phyloP scores from a whole-genome alignment of 495 filamentous ascomycete species.

The Friedmanniomyces simplex region DNA sequence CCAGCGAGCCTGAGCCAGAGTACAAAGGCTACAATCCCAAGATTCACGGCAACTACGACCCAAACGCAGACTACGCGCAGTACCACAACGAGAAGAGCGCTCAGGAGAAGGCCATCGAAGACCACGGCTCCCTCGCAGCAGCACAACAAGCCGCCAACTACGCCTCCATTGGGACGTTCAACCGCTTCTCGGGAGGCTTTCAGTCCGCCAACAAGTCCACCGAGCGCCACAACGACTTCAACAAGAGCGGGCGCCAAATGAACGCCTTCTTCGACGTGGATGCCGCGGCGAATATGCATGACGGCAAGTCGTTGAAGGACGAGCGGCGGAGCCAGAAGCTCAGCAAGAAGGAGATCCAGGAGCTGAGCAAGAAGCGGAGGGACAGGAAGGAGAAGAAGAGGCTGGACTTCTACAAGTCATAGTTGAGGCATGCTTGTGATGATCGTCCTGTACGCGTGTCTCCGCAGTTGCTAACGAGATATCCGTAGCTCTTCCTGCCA shows the following conservation, averaged over 20 bases:
- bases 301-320: conserved; percentile 83
- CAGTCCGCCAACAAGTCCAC: conserved; percentile 54
- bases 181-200: conserved; percentile 84
- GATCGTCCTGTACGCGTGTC: neutral
- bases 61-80: conserved; percentile 81
- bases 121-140: conserved; percentile 25
- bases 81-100: conserved; percentile 19
- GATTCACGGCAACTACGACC: conserved; percentile 93
- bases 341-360: conserved; percentile 68
- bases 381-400: conserved; percentile 90
- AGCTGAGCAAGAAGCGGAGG: conserved; percentile 58
- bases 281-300: conserved; percentile 85
- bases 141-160: conserved; percentile 37
- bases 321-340: conserved; percentile 84
- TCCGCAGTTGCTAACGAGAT: neutral
- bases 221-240: conserved; percentile 75
- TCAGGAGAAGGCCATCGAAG: conserved; percentile 31
- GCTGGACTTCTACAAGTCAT: conserved; percentile 61
- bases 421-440: neutral
- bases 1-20: conserved; percentile 3
- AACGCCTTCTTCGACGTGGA: conserved; percentile 96
- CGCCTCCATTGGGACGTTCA: conserved; percentile 64
- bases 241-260: conserved; percentile 82
- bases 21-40: conserved; percentile 75
- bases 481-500: neutral